Evolutionary conservation across 1,139 yeast genomes (phyloP), one percentile per base, ranked within the genome.

Genomic region (Candida tetrigidarum): DNA sequence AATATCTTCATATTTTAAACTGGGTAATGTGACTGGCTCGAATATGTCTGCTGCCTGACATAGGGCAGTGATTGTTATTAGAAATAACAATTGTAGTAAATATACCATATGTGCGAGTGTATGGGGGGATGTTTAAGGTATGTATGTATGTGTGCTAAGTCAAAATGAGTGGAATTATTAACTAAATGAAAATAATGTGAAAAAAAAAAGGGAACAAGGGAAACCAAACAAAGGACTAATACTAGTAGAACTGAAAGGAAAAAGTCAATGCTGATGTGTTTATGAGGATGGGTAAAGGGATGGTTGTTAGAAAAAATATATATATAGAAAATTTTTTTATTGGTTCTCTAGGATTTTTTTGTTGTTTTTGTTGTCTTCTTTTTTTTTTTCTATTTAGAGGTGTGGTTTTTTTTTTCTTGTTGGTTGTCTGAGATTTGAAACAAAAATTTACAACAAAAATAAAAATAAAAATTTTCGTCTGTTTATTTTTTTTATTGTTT

Each of bases 1-100:
- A 32, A 71, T 46, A 36, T 55, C 52, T 19, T 53, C 47, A 46
- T 64, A 72, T 43, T 69, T 58, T 22, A 75, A 52, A 7, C 50
- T 54, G 2, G 79, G 79, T 23, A 56, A 70, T 10, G 41, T 14
- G 9, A 60, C 42, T 14, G 43, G 41, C 42, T 50, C 46, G 44
- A 57, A 55, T 11, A 45, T 39, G 12, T 39, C 15, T 8, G 25
- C 44, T 23, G 42, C 32, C 23, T 23, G 39, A 43, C 41, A 36
- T 15, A 37, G 32, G 15, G 19, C 19, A 30, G 33, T 4, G 8
- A 39, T 23, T 22, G 26, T 30, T 39, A 30, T 30, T 29, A 22
- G 29, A 19, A 15, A 14, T 16, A 39, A 39, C 10, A 19, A 38
- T n/a, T 20, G 41, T 19, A 25, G 28, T 20, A 20, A 20, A 20